Evolutionary conservation across 2,329 filamentous ascomycete genomes (phyloP), one percentile per base, ranked within the genome.

Genomic region (Cladophialophora immunda): DNA sequence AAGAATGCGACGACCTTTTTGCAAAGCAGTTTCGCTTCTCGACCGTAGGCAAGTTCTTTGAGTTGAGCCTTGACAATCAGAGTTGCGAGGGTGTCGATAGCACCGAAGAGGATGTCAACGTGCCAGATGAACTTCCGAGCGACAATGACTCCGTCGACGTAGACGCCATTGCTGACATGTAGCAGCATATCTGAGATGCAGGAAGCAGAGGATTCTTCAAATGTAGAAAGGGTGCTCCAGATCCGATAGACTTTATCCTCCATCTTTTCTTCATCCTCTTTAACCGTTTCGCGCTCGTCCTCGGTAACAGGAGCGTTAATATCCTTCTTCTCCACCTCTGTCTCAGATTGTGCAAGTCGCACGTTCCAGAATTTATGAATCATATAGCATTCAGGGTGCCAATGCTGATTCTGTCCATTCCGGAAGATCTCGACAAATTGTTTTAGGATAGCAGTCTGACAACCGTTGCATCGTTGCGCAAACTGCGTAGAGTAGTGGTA

Each of bases 331-430:
- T 84, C 81, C 38, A 83, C 76, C 11, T 80, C 76, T 65, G 89
- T 84, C 47, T 85, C 84, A 11, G 86, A 84, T 29, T 89, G 85
- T 11, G 89, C 88, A 41, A 99, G 84, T 59, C 95, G 90, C 67
- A 99, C 95, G 77, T 98, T 99, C 95, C 95, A 99, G 80, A 98
- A 99, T 76, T 99, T 99, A 82, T 99, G 95, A 70, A 99, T 99
- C 95, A 99, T 99, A 80, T 99, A 99, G 80, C 95, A 99, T 80
- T 99, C 95, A 1, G 95, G 95, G 77, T 99, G 95, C 95, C 95
- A 99, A 78, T 99, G 95, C 76, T 99, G 95, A 76, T 98, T 97
- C 77, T 97, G 92, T 1, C 94, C 94, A 79, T 98, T 98, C 73
- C 95, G 90, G 80, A 94, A 99, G 68, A 99, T 98, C 79, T 99